Conservation (phyloP, 495 filamentous ascomycete genomes). For the Penicillium diatomitis region DNA sequence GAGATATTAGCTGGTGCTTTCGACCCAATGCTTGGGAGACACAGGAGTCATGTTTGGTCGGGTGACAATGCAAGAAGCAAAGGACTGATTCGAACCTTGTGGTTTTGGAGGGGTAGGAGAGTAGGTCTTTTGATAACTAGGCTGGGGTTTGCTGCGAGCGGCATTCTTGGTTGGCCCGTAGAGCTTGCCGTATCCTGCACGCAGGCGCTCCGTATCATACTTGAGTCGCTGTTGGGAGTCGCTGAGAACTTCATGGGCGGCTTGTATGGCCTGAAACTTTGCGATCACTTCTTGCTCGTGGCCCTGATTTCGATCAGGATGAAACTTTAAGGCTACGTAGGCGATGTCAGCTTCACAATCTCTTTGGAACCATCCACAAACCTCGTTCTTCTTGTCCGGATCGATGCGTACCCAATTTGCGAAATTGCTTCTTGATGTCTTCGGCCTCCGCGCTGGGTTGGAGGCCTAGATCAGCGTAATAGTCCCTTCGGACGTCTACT, state of each 20-base stretch:
- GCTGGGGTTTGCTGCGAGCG: constrained; percentile 18
- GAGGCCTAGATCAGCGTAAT: constrained; percentile 79
- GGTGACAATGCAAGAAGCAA: background rate
- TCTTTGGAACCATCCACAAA: background rate
- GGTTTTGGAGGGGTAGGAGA: constrained; percentile 16
- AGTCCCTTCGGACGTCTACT: constrained; percentile 63
- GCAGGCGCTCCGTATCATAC: constrained; percentile 65
- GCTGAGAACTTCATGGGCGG: constrained; percentile 73
- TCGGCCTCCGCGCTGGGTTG: constrained; percentile 49
- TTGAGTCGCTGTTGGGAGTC: constrained; percentile 58
- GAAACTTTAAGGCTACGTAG: constrained; percentile 63
- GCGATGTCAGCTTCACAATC: background rate
- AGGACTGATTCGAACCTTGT: constrained; percentile 13
- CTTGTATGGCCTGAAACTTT: constrained; percentile 77
- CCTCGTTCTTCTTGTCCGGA: background rate
- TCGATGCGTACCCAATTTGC: constrained; percentile 59
- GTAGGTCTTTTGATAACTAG: constrained; percentile 12
- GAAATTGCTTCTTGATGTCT: constrained; percentile 80
- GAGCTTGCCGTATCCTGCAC: constrained; percentile 34
- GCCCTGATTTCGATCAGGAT: constrained; percentile 85
- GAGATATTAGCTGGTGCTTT: background rate
- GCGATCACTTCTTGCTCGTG: constrained; percentile 66
- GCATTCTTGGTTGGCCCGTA: constrained; percentile 27
- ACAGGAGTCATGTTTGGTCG: too few relatives aligned
- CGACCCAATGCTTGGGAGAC: too few relatives aligned